A percentile compares a stretch with the other conserved stretches of the same genome.
Conservation (phyloP, 2,329 filamentous ascomycete species). For the Coniella vitis region DNA sequence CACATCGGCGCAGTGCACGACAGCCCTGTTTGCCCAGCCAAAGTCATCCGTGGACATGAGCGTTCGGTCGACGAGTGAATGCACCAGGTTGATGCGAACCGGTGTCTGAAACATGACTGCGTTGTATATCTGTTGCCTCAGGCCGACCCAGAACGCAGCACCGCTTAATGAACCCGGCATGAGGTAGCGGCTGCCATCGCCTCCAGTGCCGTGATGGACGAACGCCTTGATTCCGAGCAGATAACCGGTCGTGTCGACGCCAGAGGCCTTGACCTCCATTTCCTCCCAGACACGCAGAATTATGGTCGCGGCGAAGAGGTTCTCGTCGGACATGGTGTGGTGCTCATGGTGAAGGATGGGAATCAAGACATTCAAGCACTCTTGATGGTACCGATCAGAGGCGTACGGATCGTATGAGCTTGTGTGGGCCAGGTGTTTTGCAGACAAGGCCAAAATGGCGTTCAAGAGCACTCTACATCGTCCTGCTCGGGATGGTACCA, state of each 20-base stretch:
- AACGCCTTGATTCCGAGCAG: slow-evolving; percentile 40
- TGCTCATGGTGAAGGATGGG: slow-evolving; percentile 37
- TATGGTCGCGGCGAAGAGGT: slow-evolving; percentile 47
- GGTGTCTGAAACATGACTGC: slow-evolving; percentile 41
- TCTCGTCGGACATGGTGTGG: slow-evolving; percentile 38
- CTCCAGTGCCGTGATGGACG: slow-evolving; percentile 28
- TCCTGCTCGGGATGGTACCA: slow-evolving; percentile 46
- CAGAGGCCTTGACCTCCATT: slow-evolving; percentile 38
- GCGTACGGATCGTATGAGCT: slow-evolving; percentile 40
- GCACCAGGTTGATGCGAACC: slow-evolving; percentile 42
- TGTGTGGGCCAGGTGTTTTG: slow-evolving; percentile 45
- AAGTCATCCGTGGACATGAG: slow-evolving; percentile 42
- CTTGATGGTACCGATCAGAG: slow-evolving; percentile 45
- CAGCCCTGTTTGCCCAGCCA: slow-evolving; percentile 53
- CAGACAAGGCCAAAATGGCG: slow-evolving; percentile 49
- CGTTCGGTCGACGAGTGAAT: slow-evolving; percentile 44
- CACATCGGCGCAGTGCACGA: slow-evolving; percentile 57
- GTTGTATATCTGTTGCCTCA: slow-evolving; percentile 54
- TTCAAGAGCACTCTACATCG: slow-evolving; percentile 46
- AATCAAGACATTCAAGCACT: slow-evolving; percentile 42
- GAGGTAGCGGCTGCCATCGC: slow-evolving; percentile 30
- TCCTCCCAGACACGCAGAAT: slow-evolving; percentile 52
- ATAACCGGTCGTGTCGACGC: slow-evolving; percentile 40
- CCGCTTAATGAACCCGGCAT: slow-evolving; percentile 37
- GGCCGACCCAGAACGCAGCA: slow-evolving; percentile 50